Evolutionary conservation across 1,284 basidiomycete species (phyloP), one percentile per base, ranked within the genome.

Genomic region (Psilocybe mexicana): DNA sequence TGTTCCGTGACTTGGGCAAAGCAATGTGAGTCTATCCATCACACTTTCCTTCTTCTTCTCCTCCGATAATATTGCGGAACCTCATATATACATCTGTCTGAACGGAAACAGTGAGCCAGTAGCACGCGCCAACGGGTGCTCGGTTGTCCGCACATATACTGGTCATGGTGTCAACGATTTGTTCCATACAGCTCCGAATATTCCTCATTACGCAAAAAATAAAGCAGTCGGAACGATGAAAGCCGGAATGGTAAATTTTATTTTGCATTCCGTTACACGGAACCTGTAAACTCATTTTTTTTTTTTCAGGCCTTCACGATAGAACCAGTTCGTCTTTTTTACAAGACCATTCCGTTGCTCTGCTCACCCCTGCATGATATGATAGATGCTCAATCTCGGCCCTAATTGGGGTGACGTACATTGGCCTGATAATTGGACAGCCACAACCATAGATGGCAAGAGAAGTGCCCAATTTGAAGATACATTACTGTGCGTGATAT

Each of bases 381-480:
- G 30, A 38, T 64, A 93, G 89, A 98, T 98, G 95, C 88, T 97
- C 67, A 97, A 96, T 74, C 72, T 93, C 26, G 95, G 94, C 4
- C 80, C 80, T 33, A 83, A 80, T 63, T 87, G 84, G 85, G 82
- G 82, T 45, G 81, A 86, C 53, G 77, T 87, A 12, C 92, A 93
- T 70, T 94, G 92, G 92, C 88, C 88, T 25, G 92, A 94, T 71
- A 87, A 93, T 68, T 98, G 96, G 96, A 98, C 95, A 2, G 94
- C 94, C 0, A 92, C 92, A 18, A 98, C 96, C 2, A 73, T 82
- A 2, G 95, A 98, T 73, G 96, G 95, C 30, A 90, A 90, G 70
- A 81, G 83, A 60, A 94, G 91, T 63, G 96, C 96, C 4, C 96
- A 98, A 69, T 98, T 97, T 68, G 96, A 98, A 73, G 96, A 98